Base-by-base conservation (phyloP, 495 filamentous ascomycete species). In the Aspergillus mulundensis region DNA sequence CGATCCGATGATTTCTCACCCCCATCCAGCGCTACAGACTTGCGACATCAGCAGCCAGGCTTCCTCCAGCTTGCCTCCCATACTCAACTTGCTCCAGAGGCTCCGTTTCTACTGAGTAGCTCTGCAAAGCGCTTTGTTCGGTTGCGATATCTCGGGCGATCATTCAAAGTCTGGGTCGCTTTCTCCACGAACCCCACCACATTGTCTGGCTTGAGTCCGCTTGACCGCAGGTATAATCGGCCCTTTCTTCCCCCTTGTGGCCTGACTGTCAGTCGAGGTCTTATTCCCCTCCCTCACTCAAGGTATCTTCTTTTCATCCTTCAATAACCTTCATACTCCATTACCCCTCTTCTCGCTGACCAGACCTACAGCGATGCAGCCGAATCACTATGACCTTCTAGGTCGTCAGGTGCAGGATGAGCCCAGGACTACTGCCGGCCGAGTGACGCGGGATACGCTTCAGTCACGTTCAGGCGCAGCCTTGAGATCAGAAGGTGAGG, bases 401-500 rank as follows among this genome's bases (percentile, higher is more conserved):
- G 66, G 74, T 76, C 74, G 74, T 76, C 74, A 77, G 69, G 70
- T 68, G 69, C 72, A 60, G 18, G 56, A 60, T 49, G 71, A 75
- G 56, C 64, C 69, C 58, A 66, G 72, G 65, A 60, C 67, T 53
- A 20, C 38, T 53, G 61, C 67, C 61, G 65, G 66, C 64, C 68
- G 66, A 65, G 58, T 73, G 73, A 74, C 71, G 64, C 69, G 69
- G 54, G 74, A 73, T 65, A 59, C 58, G 53, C 57, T 59, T 62
- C 73, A 72, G 70, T 64, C 70, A 62, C 71, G 68, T 53, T 59
- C 61, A 24, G 65, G 59, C 42, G 60, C 51, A 11, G 61, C 70
- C 67, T 72, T 73, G 66, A 73, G 75, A 71, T 77, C 75, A 62
- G 75, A 78, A 69, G 75, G 75, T 78, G 69, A 54, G 53, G 50